These are phyloP conservation scores for Cicer cuneatum DNA, from an alignment of 306 rosid genomes.

Conservation along the genomic window DNA sequence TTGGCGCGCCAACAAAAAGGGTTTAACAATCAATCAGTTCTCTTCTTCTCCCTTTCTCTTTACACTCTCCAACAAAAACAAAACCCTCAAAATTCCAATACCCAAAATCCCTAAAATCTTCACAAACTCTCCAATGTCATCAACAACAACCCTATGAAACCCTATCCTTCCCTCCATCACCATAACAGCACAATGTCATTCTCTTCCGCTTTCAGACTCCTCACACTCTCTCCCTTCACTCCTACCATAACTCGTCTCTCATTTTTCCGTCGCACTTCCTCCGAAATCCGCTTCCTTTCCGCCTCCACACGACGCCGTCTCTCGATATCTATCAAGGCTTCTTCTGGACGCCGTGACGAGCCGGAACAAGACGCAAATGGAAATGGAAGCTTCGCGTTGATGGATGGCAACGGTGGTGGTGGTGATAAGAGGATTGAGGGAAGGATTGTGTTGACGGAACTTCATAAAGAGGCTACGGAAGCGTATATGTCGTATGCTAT, in stretches of 20 bases:
- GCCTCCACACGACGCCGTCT: slow-evolving; percentile 35
- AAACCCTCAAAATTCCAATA: too few species aligned
- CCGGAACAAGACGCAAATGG: slow-evolving; percentile 47
- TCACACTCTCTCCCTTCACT: slow-evolving; percentile 53
- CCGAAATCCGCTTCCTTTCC: slow-evolving; percentile 69
- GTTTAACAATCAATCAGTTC: too few species aligned
- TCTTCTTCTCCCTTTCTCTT: too few species aligned
- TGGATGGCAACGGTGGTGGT: slow-evolving; percentile 37
- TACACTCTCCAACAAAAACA: too few species aligned
- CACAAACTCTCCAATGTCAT: slow-evolving; percentile 29
- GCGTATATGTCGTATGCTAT: slow-evolving; percentile 92
- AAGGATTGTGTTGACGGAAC: slow-evolving; percentile 63
- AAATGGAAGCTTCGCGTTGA: slow-evolving; percentile 60
- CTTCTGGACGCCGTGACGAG: slow-evolving; percentile 50
- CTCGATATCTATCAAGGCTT: slow-evolving; percentile 7
- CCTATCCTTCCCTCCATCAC: slow-evolving; percentile 12
- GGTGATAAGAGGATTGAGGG: slow-evolving; percentile 44
- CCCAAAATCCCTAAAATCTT: slow-evolving; percentile 40
- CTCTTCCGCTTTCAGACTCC: slow-evolving; percentile 66
- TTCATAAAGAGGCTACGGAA: slow-evolving; percentile 86
- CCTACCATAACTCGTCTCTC: slow-evolving; percentile 42
- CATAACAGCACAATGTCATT: slow-evolving; percentile 58
- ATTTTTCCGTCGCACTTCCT: slow-evolving; percentile 44
- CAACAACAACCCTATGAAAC: slow-evolving; percentile 41
- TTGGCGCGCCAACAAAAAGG: too few species aligned